These are phyloP conservation scores for Roridomyces roridus DNA, from an alignment of 768 basidiomycete species.

Conservation along the genomic window DNA sequence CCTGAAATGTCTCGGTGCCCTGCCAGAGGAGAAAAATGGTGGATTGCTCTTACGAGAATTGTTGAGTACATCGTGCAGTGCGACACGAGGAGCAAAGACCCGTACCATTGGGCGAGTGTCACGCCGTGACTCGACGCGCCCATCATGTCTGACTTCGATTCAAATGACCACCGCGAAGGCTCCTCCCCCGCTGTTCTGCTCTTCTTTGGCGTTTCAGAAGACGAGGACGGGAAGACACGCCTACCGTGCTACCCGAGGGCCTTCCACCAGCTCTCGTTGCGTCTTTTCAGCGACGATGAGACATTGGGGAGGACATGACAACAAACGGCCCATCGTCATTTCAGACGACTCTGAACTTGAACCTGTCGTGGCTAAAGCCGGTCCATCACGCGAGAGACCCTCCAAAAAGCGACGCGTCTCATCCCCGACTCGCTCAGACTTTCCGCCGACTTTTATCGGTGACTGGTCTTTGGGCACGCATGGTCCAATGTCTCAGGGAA, in stretches of 20 bases:
- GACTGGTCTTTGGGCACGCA: slow-evolving; percentile 74
- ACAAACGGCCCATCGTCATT: slow-evolving; percentile 20
- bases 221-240: slow-evolving; percentile 43
- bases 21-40: slow-evolving; percentile 95
- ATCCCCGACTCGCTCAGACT: slow-evolving; percentile 25
- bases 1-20: slow-evolving; percentile 96
- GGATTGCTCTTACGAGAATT: slow-evolving; percentile 79
- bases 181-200: slow-evolving; percentile 44
- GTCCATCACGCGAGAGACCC: slow-evolving; percentile 34
- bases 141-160: slow-evolving; percentile 34
- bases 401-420: slow-evolving; percentile 62
- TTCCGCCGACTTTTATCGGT: slow-evolving; percentile 60
- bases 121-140: background rate
- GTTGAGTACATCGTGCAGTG: slow-evolving; percentile 18
- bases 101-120: slow-evolving; percentile 77
- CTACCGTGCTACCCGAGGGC: slow-evolving; percentile 17
- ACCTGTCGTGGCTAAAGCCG: slow-evolving; percentile 34
- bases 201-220: slow-evolving; percentile 70
- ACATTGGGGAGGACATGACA: no score
- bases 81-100: background rate
- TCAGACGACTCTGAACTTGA: slow-evolving; percentile 40
- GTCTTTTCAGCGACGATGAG: slow-evolving; percentile 23
- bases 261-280: slow-evolving; percentile 23
- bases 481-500: slow-evolving; percentile 82
- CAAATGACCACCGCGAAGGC: slow-evolving; percentile 32